Evolutionary conservation across 2,329 filamentous ascomycete genomes (phyloP).

Genomic region (Cladosporium halotolerans): DNA sequence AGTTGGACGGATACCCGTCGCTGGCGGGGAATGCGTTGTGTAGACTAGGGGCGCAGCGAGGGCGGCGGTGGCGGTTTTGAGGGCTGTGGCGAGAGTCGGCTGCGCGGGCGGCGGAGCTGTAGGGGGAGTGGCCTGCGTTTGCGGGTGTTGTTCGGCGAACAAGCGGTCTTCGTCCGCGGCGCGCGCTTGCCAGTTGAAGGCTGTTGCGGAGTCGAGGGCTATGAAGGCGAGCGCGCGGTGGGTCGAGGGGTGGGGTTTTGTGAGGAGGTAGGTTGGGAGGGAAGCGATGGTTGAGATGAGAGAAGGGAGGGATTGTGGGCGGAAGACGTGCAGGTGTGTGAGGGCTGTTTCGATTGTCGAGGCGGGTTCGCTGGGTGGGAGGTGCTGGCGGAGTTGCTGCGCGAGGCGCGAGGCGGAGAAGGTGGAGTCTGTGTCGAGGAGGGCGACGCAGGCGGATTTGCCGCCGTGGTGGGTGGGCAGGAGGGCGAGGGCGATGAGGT

Average conservation of each 20-base stretch:
- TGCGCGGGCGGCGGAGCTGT: not conserved
- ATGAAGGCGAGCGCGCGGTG: slow-evolving; percentile 44
- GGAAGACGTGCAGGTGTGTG: slow-evolving; percentile 54
- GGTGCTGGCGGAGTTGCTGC: slow-evolving; percentile 29
- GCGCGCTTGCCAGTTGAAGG: slow-evolving; percentile 51
- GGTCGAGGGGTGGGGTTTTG: slow-evolving; percentile 40
- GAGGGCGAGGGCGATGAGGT: slow-evolving; percentile 46
- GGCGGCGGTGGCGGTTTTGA: slow-evolving; percentile 15
- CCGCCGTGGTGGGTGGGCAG: slow-evolving; percentile 45
- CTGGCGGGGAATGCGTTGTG: slow-evolving; percentile 24
- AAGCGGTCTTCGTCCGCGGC: slow-evolving; percentile 33
- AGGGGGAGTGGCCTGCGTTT: slow-evolving; percentile 3
- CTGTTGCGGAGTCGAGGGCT: slow-evolving; percentile 49
- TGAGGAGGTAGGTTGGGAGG: slow-evolving; percentile 47
- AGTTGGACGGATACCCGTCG: slow-evolving; percentile 23
- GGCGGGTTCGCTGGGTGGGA: slow-evolving; percentile 14
- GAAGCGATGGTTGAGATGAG: slow-evolving; percentile 44
- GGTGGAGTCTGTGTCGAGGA: slow-evolving; percentile 51
- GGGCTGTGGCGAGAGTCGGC: slow-evolving; percentile 15
- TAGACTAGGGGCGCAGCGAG: slow-evolving; percentile 24
- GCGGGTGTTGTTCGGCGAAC: slow-evolving; percentile 13
- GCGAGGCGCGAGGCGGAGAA: slow-evolving; percentile 48
- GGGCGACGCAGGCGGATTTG: slow-evolving; percentile 44
- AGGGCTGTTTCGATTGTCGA: slow-evolving; percentile 30
- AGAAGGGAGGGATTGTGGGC: slow-evolving; percentile 45